Conservation (phyloP, 768 basidiomycete genomes). For the Amanita molliuscula region DNA sequence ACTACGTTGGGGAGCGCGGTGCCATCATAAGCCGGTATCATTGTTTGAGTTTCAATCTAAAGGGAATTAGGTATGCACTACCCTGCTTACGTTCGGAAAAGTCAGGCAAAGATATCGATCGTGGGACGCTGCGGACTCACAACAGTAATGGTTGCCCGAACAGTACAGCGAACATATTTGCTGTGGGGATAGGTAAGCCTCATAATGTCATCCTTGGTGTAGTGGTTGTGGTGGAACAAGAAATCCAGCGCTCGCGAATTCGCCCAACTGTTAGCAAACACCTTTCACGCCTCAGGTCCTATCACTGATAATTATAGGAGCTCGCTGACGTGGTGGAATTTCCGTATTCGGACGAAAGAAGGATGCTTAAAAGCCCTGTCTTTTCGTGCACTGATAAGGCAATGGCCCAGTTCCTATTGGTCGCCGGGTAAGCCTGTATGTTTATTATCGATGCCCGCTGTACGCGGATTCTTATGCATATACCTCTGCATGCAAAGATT, state of each 20-base stretch:
- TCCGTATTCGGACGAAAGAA: constrained; percentile 22
- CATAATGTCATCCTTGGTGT: constrained; percentile 22
- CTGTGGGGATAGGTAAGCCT: constrained; percentile 18
- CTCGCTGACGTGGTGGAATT: constrained; percentile 29
- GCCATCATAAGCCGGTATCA: constrained; percentile 40
- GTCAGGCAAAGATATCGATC: constrained; percentile 21
- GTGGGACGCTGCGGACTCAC: neutral
- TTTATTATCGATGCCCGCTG: constrained; percentile 16
- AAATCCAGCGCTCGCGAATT: constrained; percentile 25
- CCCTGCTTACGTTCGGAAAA: constrained; percentile 22
- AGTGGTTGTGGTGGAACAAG: constrained; percentile 27
- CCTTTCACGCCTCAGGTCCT: constrained; percentile 13
- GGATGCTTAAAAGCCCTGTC: constrained; percentile 28
- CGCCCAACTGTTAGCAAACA: constrained; percentile 18
- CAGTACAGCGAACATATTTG: constrained; percentile 30
- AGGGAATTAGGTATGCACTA: neutral
- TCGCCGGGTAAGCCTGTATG: too few relatives aligned
- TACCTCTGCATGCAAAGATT: constrained; percentile 40
- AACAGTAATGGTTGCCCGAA: constrained; percentile 22
- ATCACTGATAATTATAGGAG: constrained; percentile 28
- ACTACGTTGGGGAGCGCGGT: constrained; percentile 25
- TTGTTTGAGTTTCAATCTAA: constrained; percentile 32
- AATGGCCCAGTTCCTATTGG: constrained; percentile 25
- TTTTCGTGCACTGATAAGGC: constrained; percentile 15
- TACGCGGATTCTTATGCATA: constrained; percentile 32